These are phyloP conservation scores for Ormosia semicastrata DNA, from an alignment of 306 rosid species.

Conservation along the genomic window DNA sequence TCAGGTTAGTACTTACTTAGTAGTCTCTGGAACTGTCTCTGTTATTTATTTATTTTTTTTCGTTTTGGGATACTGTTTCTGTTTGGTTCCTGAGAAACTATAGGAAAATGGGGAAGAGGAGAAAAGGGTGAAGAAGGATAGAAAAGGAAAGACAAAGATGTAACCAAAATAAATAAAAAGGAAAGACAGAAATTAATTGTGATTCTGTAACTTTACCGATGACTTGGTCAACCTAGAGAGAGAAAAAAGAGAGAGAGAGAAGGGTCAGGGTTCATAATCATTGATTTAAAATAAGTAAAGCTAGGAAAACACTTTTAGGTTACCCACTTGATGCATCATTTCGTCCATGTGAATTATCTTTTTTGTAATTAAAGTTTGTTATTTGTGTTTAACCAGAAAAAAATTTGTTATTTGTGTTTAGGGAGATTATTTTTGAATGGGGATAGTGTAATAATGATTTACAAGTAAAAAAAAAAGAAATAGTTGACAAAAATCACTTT, in stretches of 20 bases:
- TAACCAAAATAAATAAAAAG: background rate
- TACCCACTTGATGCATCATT: background rate
- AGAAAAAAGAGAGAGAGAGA: no score
- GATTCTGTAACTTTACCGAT: background rate
- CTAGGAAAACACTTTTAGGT: background rate
- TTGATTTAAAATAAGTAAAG: no score
- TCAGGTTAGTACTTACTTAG: constrained; percentile 46
- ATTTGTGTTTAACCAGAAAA: background rate
- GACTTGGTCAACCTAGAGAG: background rate
- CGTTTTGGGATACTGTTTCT: background rate
- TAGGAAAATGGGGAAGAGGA: background rate
- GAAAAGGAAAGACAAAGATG: background rate
- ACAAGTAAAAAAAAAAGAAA: no score
- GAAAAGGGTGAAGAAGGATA: background rate
- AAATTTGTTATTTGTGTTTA: background rate
- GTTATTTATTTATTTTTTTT: background rate
- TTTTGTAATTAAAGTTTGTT: background rate
- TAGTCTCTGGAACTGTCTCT: background rate
- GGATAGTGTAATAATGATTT: background rate
- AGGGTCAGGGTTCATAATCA: background rate
- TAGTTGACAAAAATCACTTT: background rate
- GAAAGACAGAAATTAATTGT: background rate
- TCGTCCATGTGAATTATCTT: background rate
- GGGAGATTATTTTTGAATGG: background rate
- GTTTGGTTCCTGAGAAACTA: background rate